Percentiles rank a stretch among this genome's conserved stretches.
Conservation (phyloP, 805 yeast genomes). For the Lachancea meyersii region DNA sequence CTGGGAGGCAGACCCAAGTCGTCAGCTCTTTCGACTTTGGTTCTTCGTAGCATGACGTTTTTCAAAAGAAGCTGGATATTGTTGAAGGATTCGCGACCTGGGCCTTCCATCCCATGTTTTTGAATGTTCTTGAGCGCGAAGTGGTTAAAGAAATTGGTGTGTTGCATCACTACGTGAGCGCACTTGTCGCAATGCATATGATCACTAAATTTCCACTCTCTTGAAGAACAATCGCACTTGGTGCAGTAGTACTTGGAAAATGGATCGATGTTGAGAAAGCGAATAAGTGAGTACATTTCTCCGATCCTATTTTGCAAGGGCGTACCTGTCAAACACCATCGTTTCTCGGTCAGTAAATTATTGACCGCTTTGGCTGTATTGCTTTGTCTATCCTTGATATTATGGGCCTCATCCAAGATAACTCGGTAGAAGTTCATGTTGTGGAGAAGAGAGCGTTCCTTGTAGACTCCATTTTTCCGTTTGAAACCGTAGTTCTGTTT, state of each 20-base stretch:
- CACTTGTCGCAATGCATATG: conserved; percentile 80
- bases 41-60: conserved; percentile 86
- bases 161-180: conserved; percentile 91
- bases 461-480: conserved; percentile 61
- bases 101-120: conserved; percentile 73
- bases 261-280: conserved; percentile 80
- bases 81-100: conserved; percentile 70
- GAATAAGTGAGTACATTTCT: conserved; percentile 85
- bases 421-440: conserved; percentile 73
- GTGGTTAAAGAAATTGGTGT: conserved; percentile 91
- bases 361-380: conserved; percentile 93
- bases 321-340: conserved; percentile 94
- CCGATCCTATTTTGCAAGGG: conserved; percentile 96
- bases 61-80: conserved; percentile 68
- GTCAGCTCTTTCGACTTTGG: conserved; percentile 94
- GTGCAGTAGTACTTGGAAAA: conserved; percentile 88
- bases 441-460: conserved; percentile 74
- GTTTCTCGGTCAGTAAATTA: conserved; percentile 56
- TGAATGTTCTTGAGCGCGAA: conserved; percentile 93
- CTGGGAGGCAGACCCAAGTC: conserved; percentile 97
- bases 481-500: conserved; percentile 80
- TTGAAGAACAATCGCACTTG: conserved; percentile 79
- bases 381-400: conserved; percentile 89
- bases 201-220: conserved; percentile 80
- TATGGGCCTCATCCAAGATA: conserved; percentile 93